Percentiles rank a stretch among this genome's conserved stretches.
phyloP scores from a whole-genome alignment of 2,329 filamentous ascomycete genomes.

The Acrodontium crateriforme region DNA sequence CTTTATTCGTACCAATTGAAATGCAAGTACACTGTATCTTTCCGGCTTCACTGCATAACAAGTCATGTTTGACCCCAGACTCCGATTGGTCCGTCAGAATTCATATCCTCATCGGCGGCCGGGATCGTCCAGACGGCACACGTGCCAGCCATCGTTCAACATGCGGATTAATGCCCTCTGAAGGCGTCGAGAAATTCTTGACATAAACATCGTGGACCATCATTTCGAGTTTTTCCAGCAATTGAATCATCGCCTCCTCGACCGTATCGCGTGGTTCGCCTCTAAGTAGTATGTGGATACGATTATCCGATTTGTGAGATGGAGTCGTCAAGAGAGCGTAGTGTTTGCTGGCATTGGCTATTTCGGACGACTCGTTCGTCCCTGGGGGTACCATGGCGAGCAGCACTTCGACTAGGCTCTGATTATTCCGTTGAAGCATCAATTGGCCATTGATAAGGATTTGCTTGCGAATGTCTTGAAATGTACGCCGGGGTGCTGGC shows the following conservation, averaged over 20 bases:
- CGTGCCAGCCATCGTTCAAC: too few species aligned
- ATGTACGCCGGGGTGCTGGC: slow-evolving; percentile 3
- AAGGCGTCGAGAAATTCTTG: too few species aligned
- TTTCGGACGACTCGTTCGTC: not conserved
- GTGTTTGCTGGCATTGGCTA: slow-evolving; percentile 1
- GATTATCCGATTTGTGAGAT: not conserved
- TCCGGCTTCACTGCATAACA: too few species aligned
- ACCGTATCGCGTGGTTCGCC: slow-evolving; percentile 3
- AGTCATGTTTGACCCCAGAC: too few species aligned
- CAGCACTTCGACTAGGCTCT: slow-evolving; percentile 3
- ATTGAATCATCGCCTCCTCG: slow-evolving; percentile 3
- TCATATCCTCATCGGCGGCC: too few species aligned
- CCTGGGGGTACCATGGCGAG: slow-evolving; percentile 1
- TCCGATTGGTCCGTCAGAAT: too few species aligned
- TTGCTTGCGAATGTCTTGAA: slow-evolving; percentile 5
- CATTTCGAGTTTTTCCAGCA: slow-evolving; percentile 3
- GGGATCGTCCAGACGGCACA: too few species aligned
- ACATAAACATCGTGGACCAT: slow-evolving; percentile 2
- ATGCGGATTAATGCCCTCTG: too few species aligned
- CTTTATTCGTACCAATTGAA: too few species aligned
- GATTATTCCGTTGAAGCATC: slow-evolving; percentile 1
- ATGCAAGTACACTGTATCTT: too few species aligned
- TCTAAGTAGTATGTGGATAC: slow-evolving; percentile 2
- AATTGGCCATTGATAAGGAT: slow-evolving; percentile 5
- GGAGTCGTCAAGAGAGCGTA: slow-evolving; percentile 3